phyloP scores from a whole-genome alignment of 371 early-diverging fungal species.

The Mortierella sp. region DNA sequence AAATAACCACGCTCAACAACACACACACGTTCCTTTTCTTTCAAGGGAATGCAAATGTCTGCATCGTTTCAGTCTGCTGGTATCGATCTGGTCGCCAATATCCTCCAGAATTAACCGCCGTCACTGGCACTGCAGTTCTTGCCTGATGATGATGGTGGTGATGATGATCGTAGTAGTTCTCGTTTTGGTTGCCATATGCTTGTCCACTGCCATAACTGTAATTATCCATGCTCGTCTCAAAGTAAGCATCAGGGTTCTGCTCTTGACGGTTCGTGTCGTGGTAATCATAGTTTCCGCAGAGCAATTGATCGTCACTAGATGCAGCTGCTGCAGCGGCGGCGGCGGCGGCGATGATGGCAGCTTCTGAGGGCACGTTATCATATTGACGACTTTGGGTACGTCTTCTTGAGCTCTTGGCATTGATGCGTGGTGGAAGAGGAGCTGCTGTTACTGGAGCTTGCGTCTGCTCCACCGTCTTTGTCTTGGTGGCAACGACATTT shows the following conservation, averaged over 20 bases:
- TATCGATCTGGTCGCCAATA: constrained; percentile 16
- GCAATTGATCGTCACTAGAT: neutral
- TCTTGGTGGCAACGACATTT: neutral
- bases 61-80: constrained; percentile 8
- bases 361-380: neutral
- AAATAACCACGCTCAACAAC: neutral
- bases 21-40: no score
- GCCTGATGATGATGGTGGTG: constrained; percentile 7
- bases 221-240: constrained; percentile 15
- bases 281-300: neutral
- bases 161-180: neutral
- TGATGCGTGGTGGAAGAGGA: constrained; percentile 20
- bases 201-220: neutral
- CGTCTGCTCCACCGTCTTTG: neutral
- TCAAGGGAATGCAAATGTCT: constrained; percentile 21
- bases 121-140: neutral
- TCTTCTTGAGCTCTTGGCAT: constrained; percentile 23
- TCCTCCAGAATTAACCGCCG: neutral
- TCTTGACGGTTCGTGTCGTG: neutral
- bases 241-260: constrained; percentile 12
- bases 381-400: neutral
- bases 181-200: neutral
- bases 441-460: neutral
- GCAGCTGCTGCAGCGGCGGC: neutral
- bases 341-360: constrained; percentile 3